phyloP scores from a whole-genome alignment of 805 yeast genomes.

The Kuraishia piskuri region DNA sequence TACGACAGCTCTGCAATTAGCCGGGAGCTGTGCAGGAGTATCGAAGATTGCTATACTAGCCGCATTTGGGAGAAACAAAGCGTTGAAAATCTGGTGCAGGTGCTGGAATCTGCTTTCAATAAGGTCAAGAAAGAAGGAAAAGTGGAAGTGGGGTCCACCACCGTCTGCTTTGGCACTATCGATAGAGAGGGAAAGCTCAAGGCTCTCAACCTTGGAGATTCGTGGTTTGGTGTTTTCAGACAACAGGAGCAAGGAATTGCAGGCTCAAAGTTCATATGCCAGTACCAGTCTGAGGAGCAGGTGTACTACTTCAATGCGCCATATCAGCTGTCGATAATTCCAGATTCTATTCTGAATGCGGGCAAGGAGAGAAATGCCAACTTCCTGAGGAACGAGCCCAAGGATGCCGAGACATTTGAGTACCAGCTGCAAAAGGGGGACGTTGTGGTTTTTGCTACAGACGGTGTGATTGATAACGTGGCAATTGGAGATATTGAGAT shows the following conservation, averaged over 20 bases:
- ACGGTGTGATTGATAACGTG: conserved; percentile 88
- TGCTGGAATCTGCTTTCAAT: conserved; percentile 50
- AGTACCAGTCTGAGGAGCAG: conserved; percentile 66
- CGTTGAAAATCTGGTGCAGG: conserved; percentile 26
- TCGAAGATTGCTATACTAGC: conserved; percentile 26
- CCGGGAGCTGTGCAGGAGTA: conserved; percentile 59
- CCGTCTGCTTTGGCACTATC: conserved; percentile 78
- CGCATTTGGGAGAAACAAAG: conserved; percentile 12
- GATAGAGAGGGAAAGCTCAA: conserved; percentile 41
- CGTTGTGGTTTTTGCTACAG: conserved; percentile 80
- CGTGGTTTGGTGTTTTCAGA: conserved; percentile 87
- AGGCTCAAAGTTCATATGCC: conserved; percentile 29
- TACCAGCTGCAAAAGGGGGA: conserved; percentile 67
- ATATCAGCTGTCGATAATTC: conserved; percentile 80
- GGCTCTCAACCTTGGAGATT: conserved; percentile 86
- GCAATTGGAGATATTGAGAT: conserved; percentile 62
- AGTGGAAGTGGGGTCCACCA: conserved; percentile 88
- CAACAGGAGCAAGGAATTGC: conserved; percentile 8
- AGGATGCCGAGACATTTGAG: conserved; percentile 54
- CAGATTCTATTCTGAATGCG: conserved; percentile 43
- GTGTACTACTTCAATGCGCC: conserved; percentile 90
- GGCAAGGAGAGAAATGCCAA: conserved; percentile 48
- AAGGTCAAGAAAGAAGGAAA: conserved; percentile 42
- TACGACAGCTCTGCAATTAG: conserved; percentile 84
- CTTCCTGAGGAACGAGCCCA: conserved; percentile 66